A percentile compares a stretch with the other conserved stretches of the same genome.
Evolutionary conservation across 768 basidiomycete species (phyloP).

Genomic region (Scleroderma citrinum): DNA sequence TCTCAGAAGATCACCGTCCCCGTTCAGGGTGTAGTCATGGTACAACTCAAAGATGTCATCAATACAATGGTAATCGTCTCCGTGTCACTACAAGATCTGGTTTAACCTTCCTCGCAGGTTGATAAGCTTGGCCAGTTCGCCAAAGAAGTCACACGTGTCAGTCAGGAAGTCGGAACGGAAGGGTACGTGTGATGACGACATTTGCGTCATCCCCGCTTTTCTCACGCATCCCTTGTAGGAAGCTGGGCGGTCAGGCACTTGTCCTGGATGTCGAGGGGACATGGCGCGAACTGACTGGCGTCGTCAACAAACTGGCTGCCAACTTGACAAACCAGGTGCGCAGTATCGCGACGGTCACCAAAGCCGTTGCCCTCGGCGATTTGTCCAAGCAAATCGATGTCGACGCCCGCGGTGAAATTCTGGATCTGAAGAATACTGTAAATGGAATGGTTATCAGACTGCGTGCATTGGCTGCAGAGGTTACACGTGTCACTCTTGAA

Average conservation of each 20-base stretch:
- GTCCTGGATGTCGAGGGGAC: constrained; percentile 87
- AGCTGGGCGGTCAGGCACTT: constrained; percentile 81
- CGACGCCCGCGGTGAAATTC: constrained; percentile 84
- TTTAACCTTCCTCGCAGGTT: constrained; percentile 33
- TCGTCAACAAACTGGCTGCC: constrained; percentile 76
- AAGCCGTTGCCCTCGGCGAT: constrained; percentile 83
- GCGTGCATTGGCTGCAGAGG: constrained; percentile 71
- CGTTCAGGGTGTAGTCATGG: constrained; percentile 75
- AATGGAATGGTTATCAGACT: constrained; percentile 46
- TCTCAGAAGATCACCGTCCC: constrained; percentile 76
- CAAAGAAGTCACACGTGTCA: constrained; percentile 82
- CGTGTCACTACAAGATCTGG: constrained; percentile 8
- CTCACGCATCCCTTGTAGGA: constrained; percentile 33
- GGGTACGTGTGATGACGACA: constrained; percentile 35
- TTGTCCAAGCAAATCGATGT: constrained; percentile 88
- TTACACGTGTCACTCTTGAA: constrained; percentile 78
- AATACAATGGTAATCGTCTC: constrained; percentile 49
- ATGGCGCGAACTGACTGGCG: constrained; percentile 80
- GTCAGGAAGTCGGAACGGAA: constrained; percentile 81
- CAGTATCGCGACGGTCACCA: constrained; percentile 57
- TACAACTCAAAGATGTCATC: constrained; percentile 74
- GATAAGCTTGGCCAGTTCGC: constrained; percentile 83
- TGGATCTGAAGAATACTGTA: constrained; percentile 66
- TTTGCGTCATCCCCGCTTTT: constrained; percentile 30
- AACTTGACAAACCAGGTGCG: constrained; percentile 63